These are phyloP conservation scores for Physcomitrellopsis africana DNA, from an alignment of 225 moss, liverwort and hornwort genomes.

Conservation along the genomic window DNA sequence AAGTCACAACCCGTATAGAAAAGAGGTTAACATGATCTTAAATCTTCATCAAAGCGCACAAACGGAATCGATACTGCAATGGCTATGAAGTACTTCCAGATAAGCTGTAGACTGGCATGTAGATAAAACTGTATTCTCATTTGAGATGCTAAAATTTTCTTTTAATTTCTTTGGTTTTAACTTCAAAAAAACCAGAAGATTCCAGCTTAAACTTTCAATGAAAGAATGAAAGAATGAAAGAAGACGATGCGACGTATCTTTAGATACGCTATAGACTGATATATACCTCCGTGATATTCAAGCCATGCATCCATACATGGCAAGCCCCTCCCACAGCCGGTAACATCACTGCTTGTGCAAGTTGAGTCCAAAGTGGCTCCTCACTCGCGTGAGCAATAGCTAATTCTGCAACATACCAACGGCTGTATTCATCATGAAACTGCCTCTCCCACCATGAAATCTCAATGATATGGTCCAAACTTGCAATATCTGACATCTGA, in stretches of 20 bases:
- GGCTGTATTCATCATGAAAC: slow-evolving; percentile 18
- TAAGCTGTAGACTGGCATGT: neutral
- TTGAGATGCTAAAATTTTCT: neutral
- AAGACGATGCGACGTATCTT: neutral
- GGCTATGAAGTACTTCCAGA: neutral
- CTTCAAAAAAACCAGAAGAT: neutral
- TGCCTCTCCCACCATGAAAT: slow-evolving; percentile 1
- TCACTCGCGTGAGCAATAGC: slow-evolving; percentile 53
- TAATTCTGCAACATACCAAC: slow-evolving; percentile 41
- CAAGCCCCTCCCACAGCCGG: slow-evolving; percentile 83
- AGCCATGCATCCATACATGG: slow-evolving; percentile 90
- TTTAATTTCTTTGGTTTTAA: neutral
- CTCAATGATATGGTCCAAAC: neutral
- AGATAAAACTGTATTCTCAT: neutral
- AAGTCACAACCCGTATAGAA: neutral
- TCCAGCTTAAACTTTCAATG: slow-evolving; percentile 12
- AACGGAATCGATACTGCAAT: neutral
- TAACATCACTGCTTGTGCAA: slow-evolving; percentile 79
- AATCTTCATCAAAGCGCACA: neutral
- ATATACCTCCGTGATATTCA: slow-evolving; percentile 88
- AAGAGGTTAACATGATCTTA: neutral
- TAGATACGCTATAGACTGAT: neutral
- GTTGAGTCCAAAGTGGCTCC: slow-evolving; percentile 45
- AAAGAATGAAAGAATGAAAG: slow-evolving; percentile 1
- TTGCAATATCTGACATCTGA: slow-evolving; percentile 6